These are phyloP conservation scores for Tagetes patula DNA, from an alignment of 129 eudicot genomes.

Conservation along the genomic window DNA sequence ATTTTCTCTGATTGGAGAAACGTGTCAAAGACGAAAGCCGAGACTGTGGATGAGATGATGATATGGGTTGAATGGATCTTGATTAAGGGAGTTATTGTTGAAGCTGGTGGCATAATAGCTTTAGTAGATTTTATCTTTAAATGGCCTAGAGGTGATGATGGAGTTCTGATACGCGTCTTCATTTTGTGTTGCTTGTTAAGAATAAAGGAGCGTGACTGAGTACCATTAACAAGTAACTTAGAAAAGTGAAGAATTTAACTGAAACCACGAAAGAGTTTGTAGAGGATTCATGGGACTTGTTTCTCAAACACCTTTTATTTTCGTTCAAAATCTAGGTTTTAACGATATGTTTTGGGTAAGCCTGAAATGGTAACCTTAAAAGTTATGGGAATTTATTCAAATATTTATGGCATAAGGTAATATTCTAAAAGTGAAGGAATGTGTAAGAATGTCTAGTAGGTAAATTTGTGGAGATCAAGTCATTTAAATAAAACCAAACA, in stretches of 20 bases:
- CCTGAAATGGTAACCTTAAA: no score
- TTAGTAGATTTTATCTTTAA: conserved; percentile 82
- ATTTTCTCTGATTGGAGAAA: conserved; percentile 71
- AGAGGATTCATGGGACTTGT: no score
- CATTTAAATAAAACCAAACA: background rate
- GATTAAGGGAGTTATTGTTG: conserved; percentile 77
- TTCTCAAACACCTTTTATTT: no score
- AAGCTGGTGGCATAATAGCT: conserved; percentile 88
- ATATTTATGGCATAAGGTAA: no score
- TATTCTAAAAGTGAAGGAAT: no score
- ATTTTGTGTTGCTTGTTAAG: background rate
- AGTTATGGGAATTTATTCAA: background rate
- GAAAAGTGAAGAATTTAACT: background rate
- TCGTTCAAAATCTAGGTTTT: no score
- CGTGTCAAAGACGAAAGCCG: conserved; percentile 39
- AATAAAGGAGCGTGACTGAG: background rate
- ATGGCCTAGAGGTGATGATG: conserved; percentile 87
- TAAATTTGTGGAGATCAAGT: background rate
- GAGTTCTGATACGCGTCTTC: conserved; percentile 68
- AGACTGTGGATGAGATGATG: conserved; percentile 54
- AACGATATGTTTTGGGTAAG: no score
- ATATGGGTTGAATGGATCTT: conserved; percentile 75
- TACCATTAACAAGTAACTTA: no score
- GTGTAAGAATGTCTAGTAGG: background rate
- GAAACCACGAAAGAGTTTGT: no score